These are phyloP conservation scores for Mycena galopus DNA, from an alignment of 768 basidiomycete species.

Conservation along the genomic window DNA sequence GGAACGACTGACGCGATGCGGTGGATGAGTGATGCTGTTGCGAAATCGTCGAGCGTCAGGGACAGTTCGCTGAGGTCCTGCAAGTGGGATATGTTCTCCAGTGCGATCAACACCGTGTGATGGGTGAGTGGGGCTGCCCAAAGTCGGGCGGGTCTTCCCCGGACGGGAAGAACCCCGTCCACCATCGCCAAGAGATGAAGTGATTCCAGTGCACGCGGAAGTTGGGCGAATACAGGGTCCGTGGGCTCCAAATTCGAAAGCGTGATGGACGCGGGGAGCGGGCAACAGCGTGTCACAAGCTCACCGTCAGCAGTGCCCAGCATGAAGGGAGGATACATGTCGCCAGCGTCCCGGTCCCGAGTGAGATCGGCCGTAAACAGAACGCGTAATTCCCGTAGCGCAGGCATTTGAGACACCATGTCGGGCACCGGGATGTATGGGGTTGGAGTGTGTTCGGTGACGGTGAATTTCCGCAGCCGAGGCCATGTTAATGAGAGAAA, in stretches of 20 bases:
- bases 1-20: not conserved
- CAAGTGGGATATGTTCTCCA: conserved; percentile 11
- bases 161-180: not conserved
- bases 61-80: conserved; percentile 1
- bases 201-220: conserved; percentile 1
- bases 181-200: conserved; percentile 15
- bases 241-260: conserved; percentile 21
- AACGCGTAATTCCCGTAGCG: conserved; percentile 1
- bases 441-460: conserved; percentile 26
- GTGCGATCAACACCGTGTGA: not conserved
- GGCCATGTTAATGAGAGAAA: not conserved
- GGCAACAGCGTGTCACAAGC: not conserved
- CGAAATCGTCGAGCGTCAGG: conserved; percentile 6
- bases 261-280: not conserved
- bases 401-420: conserved; percentile 11
- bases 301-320: conserved; percentile 5
- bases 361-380: conserved; percentile 11
- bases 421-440: conserved; percentile 15
- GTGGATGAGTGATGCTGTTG: not conserved
- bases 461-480: not conserved
- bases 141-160: not conserved
- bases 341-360: conserved; percentile 13
- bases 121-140: conserved; percentile 9
- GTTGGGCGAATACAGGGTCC: conserved; percentile 24
- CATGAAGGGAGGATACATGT: not conserved